Conservation (phyloP, 2,329 filamentous ascomycete genomes). For the Phyllosticta citribraziliensis region DNA sequence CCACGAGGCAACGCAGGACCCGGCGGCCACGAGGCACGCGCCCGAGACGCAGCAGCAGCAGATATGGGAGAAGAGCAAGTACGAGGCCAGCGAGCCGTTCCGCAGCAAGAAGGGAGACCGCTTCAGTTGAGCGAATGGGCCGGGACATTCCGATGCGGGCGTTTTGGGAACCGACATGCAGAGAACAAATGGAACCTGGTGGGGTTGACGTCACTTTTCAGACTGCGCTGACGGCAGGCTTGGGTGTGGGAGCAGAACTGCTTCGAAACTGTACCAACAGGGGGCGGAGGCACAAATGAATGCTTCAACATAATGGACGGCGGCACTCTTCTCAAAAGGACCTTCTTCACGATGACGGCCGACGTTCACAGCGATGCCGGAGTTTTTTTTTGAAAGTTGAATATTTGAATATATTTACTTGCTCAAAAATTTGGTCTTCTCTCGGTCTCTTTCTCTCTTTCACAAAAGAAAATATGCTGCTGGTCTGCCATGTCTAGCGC, state of each 20-base stretch:
- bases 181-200: background rate
- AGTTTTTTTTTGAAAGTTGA: no score
- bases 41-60: conserved; percentile 59
- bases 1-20: conserved; percentile 64
- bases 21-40: conserved; percentile 76
- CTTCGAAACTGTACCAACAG: background rate
- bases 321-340: no score
- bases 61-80: conserved; percentile 74
- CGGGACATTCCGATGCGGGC: background rate
- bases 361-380: no score
- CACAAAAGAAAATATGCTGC: background rate
- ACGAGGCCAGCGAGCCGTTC: conserved; percentile 70
- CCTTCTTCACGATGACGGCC: no score
- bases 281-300: background rate
- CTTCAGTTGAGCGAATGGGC: conserved; percentile 41
- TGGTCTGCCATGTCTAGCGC: background rate
- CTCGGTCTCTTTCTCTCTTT: no score
- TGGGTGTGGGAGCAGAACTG: background rate
- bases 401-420: no score
- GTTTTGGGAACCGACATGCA: background rate
- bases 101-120: conserved; percentile 75
- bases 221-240: background rate
- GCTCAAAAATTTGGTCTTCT: no score
- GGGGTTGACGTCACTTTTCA: background rate
- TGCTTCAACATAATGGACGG: no score